phyloP scores from a whole-genome alignment of 1,284 basidiomycete genomes.

The Sporisorium scitamineum region DNA sequence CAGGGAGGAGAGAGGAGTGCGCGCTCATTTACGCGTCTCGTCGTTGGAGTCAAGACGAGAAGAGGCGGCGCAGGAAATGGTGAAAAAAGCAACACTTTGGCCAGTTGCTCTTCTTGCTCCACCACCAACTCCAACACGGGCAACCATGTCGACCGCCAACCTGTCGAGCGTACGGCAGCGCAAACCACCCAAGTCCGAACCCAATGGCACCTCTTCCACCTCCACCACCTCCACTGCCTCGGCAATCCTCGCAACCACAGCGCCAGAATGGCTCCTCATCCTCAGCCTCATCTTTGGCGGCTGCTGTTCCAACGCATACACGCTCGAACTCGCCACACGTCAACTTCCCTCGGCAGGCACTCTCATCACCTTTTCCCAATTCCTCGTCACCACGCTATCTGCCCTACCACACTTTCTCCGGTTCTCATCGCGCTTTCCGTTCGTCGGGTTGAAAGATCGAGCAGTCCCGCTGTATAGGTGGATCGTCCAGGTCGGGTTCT shows the following conservation, averaged over 20 bases:
- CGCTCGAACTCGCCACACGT: slow-evolving; percentile 61
- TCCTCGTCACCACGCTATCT: slow-evolving; percentile 58
- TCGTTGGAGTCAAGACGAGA: background rate
- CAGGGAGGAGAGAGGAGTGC: slow-evolving; percentile 2
- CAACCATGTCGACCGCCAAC: background rate
- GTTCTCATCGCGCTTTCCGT: background rate
- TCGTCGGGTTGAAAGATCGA: slow-evolving; percentile 26
- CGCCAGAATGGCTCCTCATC: slow-evolving; percentile 55
- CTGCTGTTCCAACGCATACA: slow-evolving; percentile 66
- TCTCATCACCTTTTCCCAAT: slow-evolving; percentile 66
- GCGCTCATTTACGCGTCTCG: slow-evolving; percentile 2
- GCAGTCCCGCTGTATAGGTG: slow-evolving; percentile 81
- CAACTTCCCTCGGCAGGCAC: slow-evolving; percentile 60
- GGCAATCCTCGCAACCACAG: slow-evolving; percentile 28
- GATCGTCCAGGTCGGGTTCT: slow-evolving; percentile 83
- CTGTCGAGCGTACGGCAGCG: slow-evolving; percentile 20
- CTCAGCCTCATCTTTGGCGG: slow-evolving; percentile 67
- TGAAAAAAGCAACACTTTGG: slow-evolving; percentile 6
- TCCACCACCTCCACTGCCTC: background rate
- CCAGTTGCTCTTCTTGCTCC: background rate
- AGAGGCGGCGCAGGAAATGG: background rate
- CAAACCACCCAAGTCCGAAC: background rate
- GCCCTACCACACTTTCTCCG: slow-evolving; percentile 52
- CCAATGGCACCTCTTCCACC: background rate
- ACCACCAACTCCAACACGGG: slow-evolving; percentile 5